Base-by-base conservation (phyloP, 495 filamentous ascomycete genomes). In the Penicillium flavigenum region DNA sequence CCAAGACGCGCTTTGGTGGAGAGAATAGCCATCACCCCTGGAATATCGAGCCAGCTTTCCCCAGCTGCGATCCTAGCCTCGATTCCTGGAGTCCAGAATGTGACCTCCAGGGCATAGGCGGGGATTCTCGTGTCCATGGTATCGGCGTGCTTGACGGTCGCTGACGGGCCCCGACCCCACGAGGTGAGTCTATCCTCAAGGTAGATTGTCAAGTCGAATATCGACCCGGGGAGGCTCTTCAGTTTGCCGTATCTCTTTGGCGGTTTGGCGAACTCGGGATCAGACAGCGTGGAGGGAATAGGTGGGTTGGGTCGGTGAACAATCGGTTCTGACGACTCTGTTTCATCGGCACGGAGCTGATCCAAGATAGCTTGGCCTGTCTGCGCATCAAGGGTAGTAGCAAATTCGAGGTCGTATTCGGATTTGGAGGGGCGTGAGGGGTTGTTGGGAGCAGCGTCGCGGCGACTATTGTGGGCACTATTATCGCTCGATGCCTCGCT, bases 41-140 rank as follows among this genome's bases (percentile, higher is more conserved):
- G 68, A 0, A 82, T 64, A 5, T 66, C 71, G 54, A 69, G 75
- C 83, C 83, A 94, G 47, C 84, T 78, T 54, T 83, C 79, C 8
- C 83, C 79, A 20, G 80, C 61, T 24, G 79, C 76, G 27, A 83
- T 78, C 5, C 66, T 66, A 2, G 75, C 67, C 17, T 87, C 84
- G 58, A 88, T 84, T 2, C 79, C 81, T 0, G 81, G 79, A 24
- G 82, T 83, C 81, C 85, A 90, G 61, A 92, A 84, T 16, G 86
- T 77, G 51, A 97, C 79, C 60, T 87, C 85, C 61, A 95, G 81
- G n/a, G 87, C 91, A 52, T 84, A 84, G 63, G 91, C 91, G 5
- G 92, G 89, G 31, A 97, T 84, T 20, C 83, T 86, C 5, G 74
- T 80, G 58, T 96, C 88, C 49, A 70, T 64, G 29, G 63, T 69